phyloP scores from a whole-genome alignment of 169 alveolate species.

The Eimeria praecox region DNA sequence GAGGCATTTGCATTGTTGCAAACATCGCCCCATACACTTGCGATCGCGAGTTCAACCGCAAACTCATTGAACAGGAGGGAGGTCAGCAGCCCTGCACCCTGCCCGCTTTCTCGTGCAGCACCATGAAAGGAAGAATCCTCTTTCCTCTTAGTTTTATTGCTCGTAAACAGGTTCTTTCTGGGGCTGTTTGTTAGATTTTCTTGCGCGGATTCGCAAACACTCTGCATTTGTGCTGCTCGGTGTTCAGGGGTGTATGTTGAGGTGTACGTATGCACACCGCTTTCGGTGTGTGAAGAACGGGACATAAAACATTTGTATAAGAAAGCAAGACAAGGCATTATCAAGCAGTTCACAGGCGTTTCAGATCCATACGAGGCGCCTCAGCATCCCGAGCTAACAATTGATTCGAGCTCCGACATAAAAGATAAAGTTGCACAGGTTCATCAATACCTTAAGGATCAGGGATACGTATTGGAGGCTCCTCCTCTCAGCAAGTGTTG shows the following conservation, averaged over 20 bases:
- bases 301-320: constrained; percentile 82
- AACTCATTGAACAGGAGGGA: constrained; percentile 65
- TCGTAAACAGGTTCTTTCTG: no score
- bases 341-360: constrained; percentile 83
- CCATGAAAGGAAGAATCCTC: no score
- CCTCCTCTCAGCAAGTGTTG: neutral
- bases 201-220: neutral
- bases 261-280: constrained; percentile 83
- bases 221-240: neutral
- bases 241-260: constrained; percentile 73
- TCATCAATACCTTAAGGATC: constrained; percentile 62
- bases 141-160: no score
- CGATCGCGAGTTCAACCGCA: constrained; percentile 78
- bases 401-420: constrained; percentile 73
- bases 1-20: constrained; percentile 84
- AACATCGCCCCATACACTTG: constrained; percentile 82
- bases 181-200: neutral
- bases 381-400: constrained; percentile 66
- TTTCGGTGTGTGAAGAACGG: constrained; percentile 81
- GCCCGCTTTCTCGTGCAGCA: no score
- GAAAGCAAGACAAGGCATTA: constrained; percentile 82
- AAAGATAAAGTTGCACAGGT: constrained; percentile 60
- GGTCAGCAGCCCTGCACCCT: constrained; percentile 58
- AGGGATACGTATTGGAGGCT: constrained; percentile 35
- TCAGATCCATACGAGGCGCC: constrained; percentile 84